phyloP scores from a whole-genome alignment of 176 grass and related monocot species.

The Hordeum vulgare region DNA sequence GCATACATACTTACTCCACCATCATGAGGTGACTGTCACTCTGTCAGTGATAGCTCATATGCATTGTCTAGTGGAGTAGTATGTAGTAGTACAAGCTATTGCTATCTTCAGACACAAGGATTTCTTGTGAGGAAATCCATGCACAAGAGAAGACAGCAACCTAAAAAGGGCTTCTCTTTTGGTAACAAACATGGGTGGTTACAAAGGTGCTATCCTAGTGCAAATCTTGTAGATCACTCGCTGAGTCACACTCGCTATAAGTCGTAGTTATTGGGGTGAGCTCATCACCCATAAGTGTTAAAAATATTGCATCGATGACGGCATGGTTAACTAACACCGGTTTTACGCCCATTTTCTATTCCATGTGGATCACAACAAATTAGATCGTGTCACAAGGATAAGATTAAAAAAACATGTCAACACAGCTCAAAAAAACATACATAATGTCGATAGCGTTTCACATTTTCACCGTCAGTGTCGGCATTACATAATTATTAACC shows the following conservation, averaged over 20 bases:
- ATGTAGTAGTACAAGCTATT: not conserved
- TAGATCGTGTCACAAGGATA: not conserved
- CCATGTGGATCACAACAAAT: not conserved
- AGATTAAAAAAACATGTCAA: not conserved
- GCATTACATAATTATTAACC: not conserved
- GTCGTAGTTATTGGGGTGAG: not conserved
- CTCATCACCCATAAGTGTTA: not conserved
- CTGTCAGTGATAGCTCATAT: not conserved
- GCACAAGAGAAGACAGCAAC: not conserved
- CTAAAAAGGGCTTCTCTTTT: not conserved
- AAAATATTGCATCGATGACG: not conserved
- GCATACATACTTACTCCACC: not conserved
- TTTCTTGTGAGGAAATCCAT: not conserved
- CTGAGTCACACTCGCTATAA: not conserved
- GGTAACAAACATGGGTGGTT: not conserved
- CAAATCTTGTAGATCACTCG: slow-evolving; percentile 9
- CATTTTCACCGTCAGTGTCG: not conserved
- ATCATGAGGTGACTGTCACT: not conserved
- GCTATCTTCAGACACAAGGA: not conserved
- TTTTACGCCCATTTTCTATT: not conserved
- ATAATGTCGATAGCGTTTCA: not conserved
- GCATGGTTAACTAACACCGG: not conserved
- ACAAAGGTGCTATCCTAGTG: not conserved
- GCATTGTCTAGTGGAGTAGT: slow-evolving; percentile 11
- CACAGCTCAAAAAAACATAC: too few species aligned